Base-by-base conservation (phyloP, 78 protist genomes). In the Emiliania huxleyi region DNA sequence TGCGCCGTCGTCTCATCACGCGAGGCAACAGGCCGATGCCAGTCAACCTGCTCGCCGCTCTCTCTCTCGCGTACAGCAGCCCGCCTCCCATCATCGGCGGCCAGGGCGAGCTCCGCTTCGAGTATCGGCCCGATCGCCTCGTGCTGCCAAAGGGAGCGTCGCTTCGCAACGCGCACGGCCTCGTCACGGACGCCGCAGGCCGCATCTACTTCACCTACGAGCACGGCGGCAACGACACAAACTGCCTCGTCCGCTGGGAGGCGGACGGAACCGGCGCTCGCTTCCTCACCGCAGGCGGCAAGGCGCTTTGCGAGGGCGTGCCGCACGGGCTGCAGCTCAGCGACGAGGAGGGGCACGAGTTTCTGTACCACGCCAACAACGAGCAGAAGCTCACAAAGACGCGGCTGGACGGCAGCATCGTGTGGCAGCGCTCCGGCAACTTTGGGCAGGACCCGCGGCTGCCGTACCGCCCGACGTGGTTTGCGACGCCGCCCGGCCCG, bases 231-330 rank as follows among this genome's bases (percentile, higher is more conserved):
- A 37, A 18, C 29, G 88, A 81, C 35, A 45, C 15, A 5, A 52
- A 81, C 56, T 81, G 88, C 56, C 21, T 81, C 42, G 56, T 81
- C 12, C 88, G 88, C 88, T 81, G 23, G n/a, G 44, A 23, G 88
- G 42, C 88, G 6, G 88, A 44, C 35, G 88, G 88, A 1, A 81
- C 88, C 35, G 40, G 18, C 25, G 42, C 40, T 2, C 6, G 0
- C 33, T n/a, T n/a, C n/a, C n/a, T 26, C 42, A 21, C 44, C 35
- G 88, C 56, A 5, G 56, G 26, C 23, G 52, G 35, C 55, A 33
- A 4, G 29, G 23, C 23, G 1, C 88, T 81, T 18, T 81, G 88
- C 56, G 88, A 15, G 29, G 88, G 88, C 33, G 44, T 56, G 4
- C 88, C 88, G 1, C 88, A 81, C 56, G 88, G 88, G 35, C 35